phyloP scores from a whole-genome alignment of 805 yeast genomes.

The Monosporozyma unispora region DNA sequence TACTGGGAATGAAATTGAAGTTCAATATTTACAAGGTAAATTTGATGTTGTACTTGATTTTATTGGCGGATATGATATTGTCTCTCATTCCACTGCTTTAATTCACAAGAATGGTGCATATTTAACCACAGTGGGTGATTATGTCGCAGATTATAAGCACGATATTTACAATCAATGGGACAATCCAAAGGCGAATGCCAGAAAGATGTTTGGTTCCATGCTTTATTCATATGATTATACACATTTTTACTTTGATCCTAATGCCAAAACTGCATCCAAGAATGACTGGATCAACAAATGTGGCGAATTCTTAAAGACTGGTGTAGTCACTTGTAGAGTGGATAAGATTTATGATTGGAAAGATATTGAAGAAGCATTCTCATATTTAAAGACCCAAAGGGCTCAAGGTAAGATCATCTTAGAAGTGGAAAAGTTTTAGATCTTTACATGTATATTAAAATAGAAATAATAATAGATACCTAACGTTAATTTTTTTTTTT shows the following conservation, averaged over 20 bases:
- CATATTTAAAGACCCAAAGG: conserved; percentile 40
- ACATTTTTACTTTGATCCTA: conserved; percentile 31
- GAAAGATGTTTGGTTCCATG: conserved; percentile 30
- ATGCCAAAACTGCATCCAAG: conserved; percentile 18
- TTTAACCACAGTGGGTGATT: conserved; percentile 57
- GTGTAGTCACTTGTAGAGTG: conserved; percentile 39
- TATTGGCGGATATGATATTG: conserved; percentile 55
- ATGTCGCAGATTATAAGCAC: conserved; percentile 32
- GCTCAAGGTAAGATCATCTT: conserved; percentile 65
- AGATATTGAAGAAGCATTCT: conserved; percentile 46
- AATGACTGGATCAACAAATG: conserved; percentile 37
- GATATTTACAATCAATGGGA: conserved; percentile 33
- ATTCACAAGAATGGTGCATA: conserved; percentile 45
- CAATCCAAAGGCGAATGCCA: conserved; percentile 29
- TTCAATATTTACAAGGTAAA: conserved; percentile 33
- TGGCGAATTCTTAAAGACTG: conserved; percentile 38
- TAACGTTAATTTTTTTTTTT: too few species aligned
- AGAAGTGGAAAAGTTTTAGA: conserved; percentile 34
- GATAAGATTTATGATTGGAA: conserved; percentile 52
- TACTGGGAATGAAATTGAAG: conserved; percentile 18
- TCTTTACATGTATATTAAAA: background rate
- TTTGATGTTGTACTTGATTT: conserved; percentile 65
- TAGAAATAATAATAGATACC: background rate
- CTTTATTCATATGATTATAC: conserved; percentile 33
- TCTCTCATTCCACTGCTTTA: conserved; percentile 34